Percentiles rank a stretch among this genome's conserved stretches.
phyloP scores from a whole-genome alignment of 164 flowering plant species.

The Annona cherimola region DNA sequence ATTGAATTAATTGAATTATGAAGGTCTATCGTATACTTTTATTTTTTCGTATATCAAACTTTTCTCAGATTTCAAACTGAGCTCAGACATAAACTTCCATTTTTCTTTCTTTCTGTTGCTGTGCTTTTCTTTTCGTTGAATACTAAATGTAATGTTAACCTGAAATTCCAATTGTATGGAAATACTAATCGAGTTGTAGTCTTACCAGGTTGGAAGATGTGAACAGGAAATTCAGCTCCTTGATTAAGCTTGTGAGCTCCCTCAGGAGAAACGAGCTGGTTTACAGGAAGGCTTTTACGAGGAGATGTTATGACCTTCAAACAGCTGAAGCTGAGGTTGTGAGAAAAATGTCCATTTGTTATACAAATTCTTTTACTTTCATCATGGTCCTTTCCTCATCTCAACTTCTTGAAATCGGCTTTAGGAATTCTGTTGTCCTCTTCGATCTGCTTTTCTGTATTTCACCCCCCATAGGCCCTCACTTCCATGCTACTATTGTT shows the following conservation, averaged over 20 bases:
- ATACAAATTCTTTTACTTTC: neutral
- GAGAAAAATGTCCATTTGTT: neutral
- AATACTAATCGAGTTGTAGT: conserved; percentile 2
- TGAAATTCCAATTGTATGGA: neutral
- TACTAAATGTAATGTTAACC: neutral
- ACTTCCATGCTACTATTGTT: too few species aligned
- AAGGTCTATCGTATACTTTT: neutral
- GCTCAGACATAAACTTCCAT: neutral
- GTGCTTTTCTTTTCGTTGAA: neutral
- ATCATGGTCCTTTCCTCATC: neutral
- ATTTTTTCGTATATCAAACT: neutral
- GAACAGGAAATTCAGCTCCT: conserved; percentile 21
- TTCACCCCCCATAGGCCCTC: too few species aligned
- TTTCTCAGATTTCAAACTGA: neutral
- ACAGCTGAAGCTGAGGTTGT: conserved; percentile 77
- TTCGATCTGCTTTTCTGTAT: too few species aligned
- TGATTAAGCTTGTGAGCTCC: conserved; percentile 23
- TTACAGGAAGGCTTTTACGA: conserved; percentile 53
- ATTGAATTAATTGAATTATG: neutral
- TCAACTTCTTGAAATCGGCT: neutral
- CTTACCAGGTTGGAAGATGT: conserved; percentile 43
- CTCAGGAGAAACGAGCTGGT: conserved; percentile 31
- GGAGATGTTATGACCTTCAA: conserved; percentile 54
- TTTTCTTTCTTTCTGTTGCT: neutral
- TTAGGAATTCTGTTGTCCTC: neutral